Evolutionary conservation across 352 stramenopile genomes (phyloP), one percentile per base, ranked within the genome.

Genomic region (Phytophthora hybrid): DNA sequence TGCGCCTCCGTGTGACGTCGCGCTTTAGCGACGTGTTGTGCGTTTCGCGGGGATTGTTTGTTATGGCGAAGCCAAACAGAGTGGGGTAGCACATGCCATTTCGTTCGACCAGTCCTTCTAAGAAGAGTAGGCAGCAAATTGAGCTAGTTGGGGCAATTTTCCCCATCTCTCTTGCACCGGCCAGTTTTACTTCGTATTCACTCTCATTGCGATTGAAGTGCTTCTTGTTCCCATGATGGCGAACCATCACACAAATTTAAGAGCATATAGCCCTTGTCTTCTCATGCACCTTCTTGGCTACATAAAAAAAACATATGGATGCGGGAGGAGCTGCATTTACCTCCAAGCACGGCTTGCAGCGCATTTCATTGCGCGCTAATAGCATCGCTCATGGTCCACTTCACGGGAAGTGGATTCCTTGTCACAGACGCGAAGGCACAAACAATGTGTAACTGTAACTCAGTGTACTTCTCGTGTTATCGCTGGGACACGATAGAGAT

Each of bases 221-320:
- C 4, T 80, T 56, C 8, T 63, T 37, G 13, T 53, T 37, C 11
- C 44, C 13, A 53, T 63, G 14, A 1, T 23, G 19, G 3, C 51
- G 11, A n/a, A 73, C 60, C 21, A 66, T 55, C 7, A 31, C 23
- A 18, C 46, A 26, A n/a, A 39, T 34, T 3, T n/a, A 2, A 6
- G 56, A 8, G 5, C 47, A 26, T 0, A 79, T 14, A 1, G 61
- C n/a, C 1, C 52, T 54, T 21, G 59, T 47, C 14, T 61, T 62
- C 37, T 78, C 73, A 23, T 76, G 69, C 1, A 78, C 21, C 53
- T 83, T 76, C 32, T 68, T 66, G n/a, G 70, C 71, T 5, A 80
- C 71, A 26, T 79, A 61, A 56, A 78, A 79, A 34, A 72, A 78
- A 82, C 76, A 82, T 76, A 82, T 76, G 26, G 13, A 69, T 21